Conservation (phyloP, 2,329 filamentous ascomycete species). For the Nemania diffusa region DNA sequence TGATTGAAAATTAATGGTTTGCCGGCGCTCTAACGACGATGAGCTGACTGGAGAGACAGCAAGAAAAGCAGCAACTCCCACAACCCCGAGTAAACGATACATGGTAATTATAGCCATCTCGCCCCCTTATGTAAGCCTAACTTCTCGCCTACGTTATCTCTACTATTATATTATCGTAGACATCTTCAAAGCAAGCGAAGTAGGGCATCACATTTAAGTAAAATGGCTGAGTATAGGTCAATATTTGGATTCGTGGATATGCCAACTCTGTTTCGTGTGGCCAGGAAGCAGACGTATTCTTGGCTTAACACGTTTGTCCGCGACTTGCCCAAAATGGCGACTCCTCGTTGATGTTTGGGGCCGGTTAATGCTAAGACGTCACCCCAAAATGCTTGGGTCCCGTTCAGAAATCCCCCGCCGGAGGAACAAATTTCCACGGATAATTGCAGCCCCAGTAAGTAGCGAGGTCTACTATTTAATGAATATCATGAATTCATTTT, state of each 20-base stretch:
- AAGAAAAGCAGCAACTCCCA: conserved; percentile 5
- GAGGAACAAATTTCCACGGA: conserved; percentile 30
- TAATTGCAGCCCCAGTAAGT: conserved; percentile 39
- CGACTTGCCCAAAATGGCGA: conserved; percentile 14
- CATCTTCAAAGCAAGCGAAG: neutral
- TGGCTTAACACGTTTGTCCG: neutral
- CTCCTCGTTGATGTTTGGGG: neutral
- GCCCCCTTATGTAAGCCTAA: neutral
- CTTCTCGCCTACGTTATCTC: neutral
- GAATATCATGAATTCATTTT: neutral
- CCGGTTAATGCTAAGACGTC: neutral
- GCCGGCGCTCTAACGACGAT: conserved; percentile 22
- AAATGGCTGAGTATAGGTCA: neutral
- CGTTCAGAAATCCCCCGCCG: conserved; percentile 22
- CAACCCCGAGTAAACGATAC: conserved; percentile 8
- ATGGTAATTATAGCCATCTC: neutral
- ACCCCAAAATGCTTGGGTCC: neutral
- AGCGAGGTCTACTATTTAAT: neutral
- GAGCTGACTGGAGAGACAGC: conserved; percentile 1
- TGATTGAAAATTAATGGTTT: conserved; percentile 42
- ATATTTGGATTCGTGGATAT: conserved; percentile 20
- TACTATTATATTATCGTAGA: neutral
- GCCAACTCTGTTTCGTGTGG: neutral
- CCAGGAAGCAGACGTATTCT: neutral
- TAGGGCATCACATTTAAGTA: conserved; percentile 5